Evolutionary conservation across 495 filamentous ascomycete species (phyloP).

Genomic region (Podospora comata): DNA sequence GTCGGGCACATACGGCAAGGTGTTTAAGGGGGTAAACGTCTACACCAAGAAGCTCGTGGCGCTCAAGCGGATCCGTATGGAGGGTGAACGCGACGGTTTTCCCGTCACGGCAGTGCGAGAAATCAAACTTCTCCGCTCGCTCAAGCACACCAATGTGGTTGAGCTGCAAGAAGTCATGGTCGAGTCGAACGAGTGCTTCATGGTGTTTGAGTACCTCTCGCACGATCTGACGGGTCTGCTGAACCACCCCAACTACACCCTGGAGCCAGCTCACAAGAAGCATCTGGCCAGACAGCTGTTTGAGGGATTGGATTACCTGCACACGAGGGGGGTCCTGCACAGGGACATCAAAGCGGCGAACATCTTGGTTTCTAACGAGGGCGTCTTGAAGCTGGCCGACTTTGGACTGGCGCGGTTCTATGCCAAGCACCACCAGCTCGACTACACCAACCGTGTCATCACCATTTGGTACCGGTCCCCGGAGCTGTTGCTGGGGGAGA

Average conservation of each 20-base stretch:
- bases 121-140: conserved; percentile 90
- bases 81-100: conserved; percentile 95
- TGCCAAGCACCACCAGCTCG: conserved; percentile 84
- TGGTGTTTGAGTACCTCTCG: conserved; percentile 99
- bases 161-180: conserved; percentile 94
- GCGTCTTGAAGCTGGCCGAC: conserved; percentile 88
- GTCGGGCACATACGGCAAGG: conserved; percentile 93
- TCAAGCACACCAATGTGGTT: conserved; percentile 90
- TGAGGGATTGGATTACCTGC: conserved; percentile 89
- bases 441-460: conserved; percentile 98
- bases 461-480: conserved; percentile 97
- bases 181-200: conserved; percentile 96
- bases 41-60: conserved; percentile 89
- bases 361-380: conserved; percentile 85
- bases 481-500: conserved; percentile 90
- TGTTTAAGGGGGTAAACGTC: conserved; percentile 96
- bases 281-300: conserved; percentile 92
- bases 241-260: conserved; percentile 89
- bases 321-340: conserved; percentile 89
- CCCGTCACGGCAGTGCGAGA: conserved; percentile 96
- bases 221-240: conserved; percentile 73
- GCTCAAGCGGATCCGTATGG: conserved; percentile 84
- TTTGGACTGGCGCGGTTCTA: conserved; percentile 98
- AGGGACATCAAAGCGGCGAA: conserved; percentile 95
- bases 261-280: conserved; percentile 87